phyloP scores from a whole-genome alignment of 352 stramenopile genomes.

The Globisporangium cylindrosporum region DNA sequence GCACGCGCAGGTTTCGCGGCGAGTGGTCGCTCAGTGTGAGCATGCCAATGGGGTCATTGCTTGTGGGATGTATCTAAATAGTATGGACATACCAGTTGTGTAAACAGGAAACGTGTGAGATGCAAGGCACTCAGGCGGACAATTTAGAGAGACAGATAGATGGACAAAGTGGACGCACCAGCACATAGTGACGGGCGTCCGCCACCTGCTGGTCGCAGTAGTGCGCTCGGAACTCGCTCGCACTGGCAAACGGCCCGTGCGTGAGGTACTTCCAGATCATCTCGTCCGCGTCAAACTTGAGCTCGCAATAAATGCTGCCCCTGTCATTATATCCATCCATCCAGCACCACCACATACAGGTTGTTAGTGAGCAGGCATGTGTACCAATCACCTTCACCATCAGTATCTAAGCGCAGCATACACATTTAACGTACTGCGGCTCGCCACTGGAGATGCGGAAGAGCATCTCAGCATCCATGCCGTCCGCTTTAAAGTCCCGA shows the following conservation, averaged over 20 bases:
- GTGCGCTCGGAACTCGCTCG: conserved; percentile 28
- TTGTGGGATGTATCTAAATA: conserved; percentile 42
- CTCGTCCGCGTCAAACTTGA: conserved; percentile 68
- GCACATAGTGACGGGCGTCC: conserved; percentile 56
- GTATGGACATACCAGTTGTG: neutral
- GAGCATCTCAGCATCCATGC: conserved; percentile 29
- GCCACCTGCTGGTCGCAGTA: conserved; percentile 34
- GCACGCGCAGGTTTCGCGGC: conserved; percentile 70
- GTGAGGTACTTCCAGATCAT: conserved; percentile 77
- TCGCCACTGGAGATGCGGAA: conserved; percentile 52
- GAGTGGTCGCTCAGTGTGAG: conserved; percentile 71
- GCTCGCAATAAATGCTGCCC: conserved; percentile 56
- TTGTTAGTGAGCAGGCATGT: neutral
- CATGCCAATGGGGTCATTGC: conserved; percentile 67
- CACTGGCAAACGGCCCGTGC: conserved; percentile 52
- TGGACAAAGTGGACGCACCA: conserved; percentile 24
- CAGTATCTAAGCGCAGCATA: neutral
- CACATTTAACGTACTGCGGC: conserved; percentile 21
- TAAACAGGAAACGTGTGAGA: neutral
- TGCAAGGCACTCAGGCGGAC: neutral
- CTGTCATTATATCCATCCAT: conserved; percentile 16
- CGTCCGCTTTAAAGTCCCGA: conserved; percentile 32
- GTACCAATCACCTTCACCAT: neutral
- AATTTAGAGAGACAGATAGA: conserved; percentile 3
- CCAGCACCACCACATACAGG: neutral